Evolutionary conservation across 2,329 filamentous ascomycete species (phyloP).

Genomic region (Byssoonygena ceratinophila): DNA sequence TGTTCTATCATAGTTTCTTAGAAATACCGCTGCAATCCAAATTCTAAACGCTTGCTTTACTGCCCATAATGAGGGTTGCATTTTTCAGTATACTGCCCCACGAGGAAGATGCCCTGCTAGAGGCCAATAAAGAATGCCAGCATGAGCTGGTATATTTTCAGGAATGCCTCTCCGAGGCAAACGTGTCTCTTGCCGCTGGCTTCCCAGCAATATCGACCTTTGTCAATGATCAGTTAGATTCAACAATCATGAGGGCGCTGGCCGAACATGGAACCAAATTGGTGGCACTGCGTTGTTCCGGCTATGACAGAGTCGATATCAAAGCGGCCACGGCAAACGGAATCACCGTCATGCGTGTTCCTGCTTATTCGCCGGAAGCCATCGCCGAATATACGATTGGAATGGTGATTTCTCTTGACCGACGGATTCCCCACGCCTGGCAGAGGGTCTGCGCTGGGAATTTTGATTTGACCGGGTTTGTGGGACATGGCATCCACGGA

Average conservation of each 20-base stretch:
- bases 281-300: slow-evolving; percentile 56
- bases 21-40: no score
- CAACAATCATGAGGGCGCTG: slow-evolving; percentile 44
- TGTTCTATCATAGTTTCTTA: no score
- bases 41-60: no score
- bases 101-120: slow-evolving; percentile 47
- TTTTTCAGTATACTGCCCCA: slow-evolving; percentile 57
- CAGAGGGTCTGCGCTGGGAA: slow-evolving; percentile 59
- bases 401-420: slow-evolving; percentile 56
- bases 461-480: slow-evolving; percentile 51
- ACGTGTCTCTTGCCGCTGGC: slow-evolving; percentile 44
- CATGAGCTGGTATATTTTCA: slow-evolving; percentile 49
- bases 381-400: slow-evolving; percentile 62
- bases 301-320: slow-evolving; percentile 58
- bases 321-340: slow-evolving; percentile 43
- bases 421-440: slow-evolving; percentile 57
- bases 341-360: slow-evolving; percentile 55
- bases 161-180: slow-evolving; percentile 47
- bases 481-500: slow-evolving; percentile 50
- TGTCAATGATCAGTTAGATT: slow-evolving; percentile 53
- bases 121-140: slow-evolving; percentile 30
- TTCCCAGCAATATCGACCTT: slow-evolving; percentile 55
- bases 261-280: slow-evolving; percentile 44
- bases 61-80: slow-evolving; percentile 44
- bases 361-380: slow-evolving; percentile 57